Evolutionary conservation across 768 basidiomycete species (phyloP).

Genomic region (Lentinula sp.): DNA sequence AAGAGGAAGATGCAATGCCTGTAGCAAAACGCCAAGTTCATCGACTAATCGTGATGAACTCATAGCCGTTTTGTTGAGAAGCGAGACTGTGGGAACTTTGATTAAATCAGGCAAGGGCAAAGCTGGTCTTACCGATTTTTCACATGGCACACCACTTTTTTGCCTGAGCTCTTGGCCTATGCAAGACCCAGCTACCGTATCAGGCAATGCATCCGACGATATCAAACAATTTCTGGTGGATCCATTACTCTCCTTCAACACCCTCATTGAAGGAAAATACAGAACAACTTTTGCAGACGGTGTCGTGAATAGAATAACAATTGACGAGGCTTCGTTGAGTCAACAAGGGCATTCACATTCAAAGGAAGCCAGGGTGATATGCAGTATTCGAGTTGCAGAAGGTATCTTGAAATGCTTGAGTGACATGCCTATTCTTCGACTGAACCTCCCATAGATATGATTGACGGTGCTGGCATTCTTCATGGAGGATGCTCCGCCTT

Average conservation of each 20-base stretch:
- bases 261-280: neutral
- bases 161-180: neutral
- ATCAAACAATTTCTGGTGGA: constrained; percentile 8
- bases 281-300: neutral
- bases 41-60: constrained; percentile 14
- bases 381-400: constrained; percentile 22
- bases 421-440: neutral
- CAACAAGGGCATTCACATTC: constrained; percentile 12
- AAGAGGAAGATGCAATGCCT: constrained; percentile 37
- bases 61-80: neutral
- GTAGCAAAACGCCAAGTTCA: constrained; percentile 43
- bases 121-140: no score
- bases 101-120: no score
- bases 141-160: no score
- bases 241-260: neutral
- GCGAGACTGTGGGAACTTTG: neutral
- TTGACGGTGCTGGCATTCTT: constrained; percentile 16
- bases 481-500: constrained; percentile 24
- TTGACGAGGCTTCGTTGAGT: constrained; percentile 19
- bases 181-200: constrained; percentile 3
- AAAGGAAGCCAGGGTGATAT: constrained; percentile 23
- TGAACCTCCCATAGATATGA: constrained; percentile 22
- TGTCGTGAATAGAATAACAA: constrained; percentile 5
- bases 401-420: constrained; percentile 13
- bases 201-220: constrained; percentile 14